phyloP scores from a whole-genome alignment of 148 eudicot genomes.

The Rhododendron henanense region DNA sequence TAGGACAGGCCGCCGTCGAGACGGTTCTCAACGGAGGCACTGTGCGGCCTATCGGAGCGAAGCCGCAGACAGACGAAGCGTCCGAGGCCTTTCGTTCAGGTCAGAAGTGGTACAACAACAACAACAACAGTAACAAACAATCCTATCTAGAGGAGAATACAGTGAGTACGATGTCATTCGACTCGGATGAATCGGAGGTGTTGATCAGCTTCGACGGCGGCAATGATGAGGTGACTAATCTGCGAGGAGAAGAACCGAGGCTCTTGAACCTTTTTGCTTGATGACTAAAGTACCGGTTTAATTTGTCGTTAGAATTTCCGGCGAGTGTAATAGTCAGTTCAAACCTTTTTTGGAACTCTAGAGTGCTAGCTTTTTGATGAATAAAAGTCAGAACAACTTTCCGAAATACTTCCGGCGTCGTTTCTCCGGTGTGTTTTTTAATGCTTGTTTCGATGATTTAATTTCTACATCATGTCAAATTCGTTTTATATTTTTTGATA shows the following conservation, averaged over 20 bases:
- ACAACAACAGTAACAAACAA: neutral
- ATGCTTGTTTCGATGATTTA: no score
- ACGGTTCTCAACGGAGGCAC: conserved; percentile 69
- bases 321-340: neutral
- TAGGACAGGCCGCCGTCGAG: conserved; percentile 67
- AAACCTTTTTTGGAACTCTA: neutral
- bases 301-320: neutral
- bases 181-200: conserved; percentile 64
- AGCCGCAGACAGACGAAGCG: conserved; percentile 26
- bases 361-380: neutral
- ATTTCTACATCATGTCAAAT: no score
- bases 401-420: no score
- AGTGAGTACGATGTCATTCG: conserved; percentile 33
- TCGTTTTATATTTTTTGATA: no score
- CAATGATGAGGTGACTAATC: neutral
- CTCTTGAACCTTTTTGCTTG: conserved; percentile 40
- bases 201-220: conserved; percentile 44
- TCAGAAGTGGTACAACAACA: conserved; percentile 15
- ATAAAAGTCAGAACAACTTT: neutral
- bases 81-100: conserved; percentile 25
- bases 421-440: no score
- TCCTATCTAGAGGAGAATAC: conserved; percentile 28
- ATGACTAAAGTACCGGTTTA: neutral
- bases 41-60: conserved; percentile 30
- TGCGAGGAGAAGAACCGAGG: conserved; percentile 15